These are phyloP conservation scores for Neoscytalidium dimidiatum DNA, from an alignment of 2,329 filamentous ascomycete species.

Conservation along the genomic window DNA sequence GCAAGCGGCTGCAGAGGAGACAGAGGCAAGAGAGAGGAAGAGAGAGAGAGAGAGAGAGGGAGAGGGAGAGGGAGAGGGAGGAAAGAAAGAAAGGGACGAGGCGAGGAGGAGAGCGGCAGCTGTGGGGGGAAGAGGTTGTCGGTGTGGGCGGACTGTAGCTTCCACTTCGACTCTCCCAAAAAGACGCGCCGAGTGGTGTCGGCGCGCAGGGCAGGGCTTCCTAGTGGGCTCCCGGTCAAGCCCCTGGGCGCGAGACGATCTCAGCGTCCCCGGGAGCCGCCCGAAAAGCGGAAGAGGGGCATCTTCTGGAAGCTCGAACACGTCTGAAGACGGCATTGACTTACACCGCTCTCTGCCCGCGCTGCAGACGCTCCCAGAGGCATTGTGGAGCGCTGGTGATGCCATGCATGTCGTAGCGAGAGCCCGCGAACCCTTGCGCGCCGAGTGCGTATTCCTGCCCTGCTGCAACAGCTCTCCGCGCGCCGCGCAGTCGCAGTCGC, in stretches of 20 bases:
- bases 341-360: conserved; percentile 9
- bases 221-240: too few species aligned
- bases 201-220: conserved; percentile 10
- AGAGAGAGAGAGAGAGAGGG: neutral
- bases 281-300: conserved; percentile 5
- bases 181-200: conserved; percentile 18
- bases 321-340: conserved; percentile 17
- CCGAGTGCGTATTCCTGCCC: too few species aligned
- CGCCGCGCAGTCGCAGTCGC: neutral
- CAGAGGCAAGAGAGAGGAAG: neutral
- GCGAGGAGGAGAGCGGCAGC: neutral
- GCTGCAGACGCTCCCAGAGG: neutral
- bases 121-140: neutral
- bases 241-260: conserved; percentile 9
- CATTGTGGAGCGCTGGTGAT: conserved; percentile 7
- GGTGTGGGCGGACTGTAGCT: conserved; percentile 6
- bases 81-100: neutral
- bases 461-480: neutral
- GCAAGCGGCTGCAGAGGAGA: neutral
- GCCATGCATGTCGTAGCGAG: neutral
- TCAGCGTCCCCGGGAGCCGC: conserved; percentile 3
- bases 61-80: neutral
- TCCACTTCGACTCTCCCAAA: conserved; percentile 12
- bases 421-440: too few species aligned
- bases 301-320: conserved; percentile 13